phyloP scores from a whole-genome alignment of 352 stramenopile species.

The Pythium pectinolyticum region DNA sequence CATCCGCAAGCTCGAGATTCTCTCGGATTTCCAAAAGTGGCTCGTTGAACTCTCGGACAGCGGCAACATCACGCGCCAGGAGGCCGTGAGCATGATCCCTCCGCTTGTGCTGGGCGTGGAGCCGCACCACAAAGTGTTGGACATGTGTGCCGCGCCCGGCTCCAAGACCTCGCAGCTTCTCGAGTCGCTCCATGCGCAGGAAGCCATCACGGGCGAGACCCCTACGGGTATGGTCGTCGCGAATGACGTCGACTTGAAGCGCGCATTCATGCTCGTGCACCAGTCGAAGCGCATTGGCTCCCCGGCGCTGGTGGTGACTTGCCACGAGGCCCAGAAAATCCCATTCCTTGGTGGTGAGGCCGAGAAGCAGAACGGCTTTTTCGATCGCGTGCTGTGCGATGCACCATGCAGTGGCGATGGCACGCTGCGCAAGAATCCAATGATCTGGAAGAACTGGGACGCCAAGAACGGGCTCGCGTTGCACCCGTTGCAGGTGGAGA shows the following conservation, averaged over 20 bases:
- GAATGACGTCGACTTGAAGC: constrained; percentile 97
- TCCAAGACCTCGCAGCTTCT: constrained; percentile 99
- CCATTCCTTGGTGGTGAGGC: constrained; percentile 84
- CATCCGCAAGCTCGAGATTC: constrained; percentile 90
- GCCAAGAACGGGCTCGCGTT: constrained; percentile 90
- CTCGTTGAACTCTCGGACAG: constrained; percentile 93
- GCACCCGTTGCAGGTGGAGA: constrained; percentile 95
- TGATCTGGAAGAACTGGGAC: constrained; percentile 95
- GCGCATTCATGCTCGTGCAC: constrained; percentile 98
- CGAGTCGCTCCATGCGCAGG: constrained; percentile 89
- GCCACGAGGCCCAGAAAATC: constrained; percentile 95
- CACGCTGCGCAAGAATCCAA: constrained; percentile 97
- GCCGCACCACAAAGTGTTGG: constrained; percentile 93
- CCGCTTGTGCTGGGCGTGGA: constrained; percentile 96
- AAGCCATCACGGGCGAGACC: constrained; percentile 72
- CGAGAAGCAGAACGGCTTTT: constrained; percentile 76
- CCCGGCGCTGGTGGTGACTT: constrained; percentile 94
- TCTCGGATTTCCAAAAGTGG: constrained; percentile 95
- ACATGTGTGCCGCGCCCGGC: constrained; percentile 98
- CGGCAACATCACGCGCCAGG: constrained; percentile 96
- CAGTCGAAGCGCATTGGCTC: constrained; percentile 95
- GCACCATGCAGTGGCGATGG: constrained; percentile 98
- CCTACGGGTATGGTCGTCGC: constrained; percentile 93
- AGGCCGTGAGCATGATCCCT: constrained; percentile 99
- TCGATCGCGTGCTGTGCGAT: constrained; percentile 98